Evolutionary conservation across 2,329 filamentous ascomycete species (phyloP).

Genomic region (Diaporthe aspalathi): DNA sequence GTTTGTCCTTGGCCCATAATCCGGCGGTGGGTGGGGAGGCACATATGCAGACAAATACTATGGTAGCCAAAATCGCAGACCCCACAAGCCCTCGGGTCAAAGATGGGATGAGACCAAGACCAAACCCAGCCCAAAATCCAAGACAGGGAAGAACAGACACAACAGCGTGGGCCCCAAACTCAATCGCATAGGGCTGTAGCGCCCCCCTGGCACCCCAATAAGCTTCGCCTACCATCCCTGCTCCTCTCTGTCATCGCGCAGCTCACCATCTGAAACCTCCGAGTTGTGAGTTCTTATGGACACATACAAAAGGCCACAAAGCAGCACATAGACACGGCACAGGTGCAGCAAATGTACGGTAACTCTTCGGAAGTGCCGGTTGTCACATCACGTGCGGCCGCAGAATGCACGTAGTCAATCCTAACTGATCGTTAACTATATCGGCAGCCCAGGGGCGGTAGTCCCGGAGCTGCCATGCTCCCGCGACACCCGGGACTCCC

Average conservation of each 20-base stretch:
- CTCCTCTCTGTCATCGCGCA: background rate
- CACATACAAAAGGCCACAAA: background rate
- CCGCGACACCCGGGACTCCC: too few species aligned
- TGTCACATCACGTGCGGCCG: background rate
- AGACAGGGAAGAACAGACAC: conserved; percentile 6
- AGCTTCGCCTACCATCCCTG: background rate
- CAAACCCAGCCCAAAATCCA: conserved; percentile 2
- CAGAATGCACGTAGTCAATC: too few species aligned
- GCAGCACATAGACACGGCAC: background rate
- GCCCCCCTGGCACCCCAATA: background rate
- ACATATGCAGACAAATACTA: background rate
- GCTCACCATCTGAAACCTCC: too few species aligned
- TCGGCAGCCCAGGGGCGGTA: background rate
- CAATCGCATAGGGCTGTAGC: conserved; percentile 24
- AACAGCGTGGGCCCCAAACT: conserved; percentile 20
- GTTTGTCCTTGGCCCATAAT: conserved; percentile 11
- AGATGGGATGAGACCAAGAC: conserved; percentile 28
- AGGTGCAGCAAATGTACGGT: background rate
- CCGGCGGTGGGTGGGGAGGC: background rate
- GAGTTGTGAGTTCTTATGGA: too few species aligned
- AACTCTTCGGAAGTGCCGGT: background rate
- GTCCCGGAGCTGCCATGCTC: background rate
- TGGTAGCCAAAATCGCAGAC: background rate
- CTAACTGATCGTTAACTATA: too few species aligned
- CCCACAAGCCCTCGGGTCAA: conserved; percentile 11